phyloP scores from a whole-genome alignment of 2,329 filamentous ascomycete species.

The Aspergillus sp. region DNA sequence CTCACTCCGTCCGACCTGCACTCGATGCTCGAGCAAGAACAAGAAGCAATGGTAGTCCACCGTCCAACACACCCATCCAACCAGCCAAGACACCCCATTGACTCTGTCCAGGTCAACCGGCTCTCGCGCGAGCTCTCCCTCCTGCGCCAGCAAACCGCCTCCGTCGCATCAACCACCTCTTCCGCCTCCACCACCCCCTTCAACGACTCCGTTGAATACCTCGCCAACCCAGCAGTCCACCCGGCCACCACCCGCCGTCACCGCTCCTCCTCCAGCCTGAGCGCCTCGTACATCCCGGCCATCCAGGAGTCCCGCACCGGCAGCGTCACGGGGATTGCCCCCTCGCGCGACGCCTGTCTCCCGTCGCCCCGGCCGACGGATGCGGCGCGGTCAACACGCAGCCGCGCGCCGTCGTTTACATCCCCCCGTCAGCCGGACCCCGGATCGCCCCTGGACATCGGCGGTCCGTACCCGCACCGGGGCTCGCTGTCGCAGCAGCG shows the following conservation, averaged over 20 bases:
- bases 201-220: slow-evolving; percentile 46
- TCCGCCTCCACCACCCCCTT: slow-evolving; percentile 53
- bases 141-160: slow-evolving; percentile 68
- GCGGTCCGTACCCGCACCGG: slow-evolving; percentile 27
- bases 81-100: not conserved
- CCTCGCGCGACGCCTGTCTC: slow-evolving; percentile 37
- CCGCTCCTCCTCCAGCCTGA: slow-evolving; percentile 55
- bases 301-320: slow-evolving; percentile 33
- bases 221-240: slow-evolving; percentile 43
- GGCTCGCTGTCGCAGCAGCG: slow-evolving; percentile 28
- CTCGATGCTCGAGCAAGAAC: slow-evolving; percentile 86
- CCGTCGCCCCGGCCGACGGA: slow-evolving; percentile 29
- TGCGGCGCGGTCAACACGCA: slow-evolving; percentile 29
- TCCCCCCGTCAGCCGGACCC: slow-evolving; percentile 35
- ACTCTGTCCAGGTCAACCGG: slow-evolving; percentile 70
- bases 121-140: slow-evolving; percentile 83
- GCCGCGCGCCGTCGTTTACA: slow-evolving; percentile 43
- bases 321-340: slow-evolving; percentile 43
- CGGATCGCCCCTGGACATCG: slow-evolving; percentile 26
- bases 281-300: slow-evolving; percentile 41
- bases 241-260: slow-evolving; percentile 55
- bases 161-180: slow-evolving; percentile 60
- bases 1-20: slow-evolving; percentile 87
- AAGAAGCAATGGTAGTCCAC: slow-evolving; percentile 77
- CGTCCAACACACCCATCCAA: not conserved